These are phyloP conservation scores for Saccharum officinarum DNA, from an alignment of 176 grass and related monocot genomes.

Conservation along the genomic window DNA sequence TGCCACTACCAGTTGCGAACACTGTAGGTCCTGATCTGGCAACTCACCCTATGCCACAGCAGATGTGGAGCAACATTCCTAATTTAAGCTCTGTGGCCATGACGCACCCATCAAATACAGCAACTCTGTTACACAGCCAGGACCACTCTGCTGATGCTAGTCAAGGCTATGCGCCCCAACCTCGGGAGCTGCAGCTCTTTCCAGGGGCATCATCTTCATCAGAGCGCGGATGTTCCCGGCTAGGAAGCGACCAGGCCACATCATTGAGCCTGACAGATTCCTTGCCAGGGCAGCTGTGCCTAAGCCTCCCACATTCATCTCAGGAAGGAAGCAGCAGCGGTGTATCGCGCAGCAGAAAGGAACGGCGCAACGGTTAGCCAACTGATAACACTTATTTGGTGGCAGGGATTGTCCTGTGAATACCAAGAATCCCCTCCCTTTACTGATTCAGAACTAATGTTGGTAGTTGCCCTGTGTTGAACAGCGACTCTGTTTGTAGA, in stretches of 20 bases:
- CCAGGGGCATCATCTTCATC: constrained; percentile 29
- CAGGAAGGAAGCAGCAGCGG: constrained; percentile 38
- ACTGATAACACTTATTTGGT: not conserved
- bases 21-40: constrained; percentile 9
- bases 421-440: constrained; percentile 14
- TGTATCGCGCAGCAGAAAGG: constrained; percentile 9
- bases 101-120: not conserved
- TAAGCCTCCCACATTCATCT: constrained; percentile 44
- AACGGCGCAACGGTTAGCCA: not conserved
- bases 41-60: constrained; percentile 19
- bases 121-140: constrained; percentile 11
- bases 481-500: constrained; percentile 13
- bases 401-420: constrained; percentile 33
- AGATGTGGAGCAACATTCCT: constrained; percentile 25
- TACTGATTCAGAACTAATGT: not conserved
- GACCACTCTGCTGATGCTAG: constrained; percentile 28
- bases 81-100: constrained; percentile 22
- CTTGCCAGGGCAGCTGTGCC: constrained; percentile 51
- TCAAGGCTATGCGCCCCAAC: constrained; percentile 7
- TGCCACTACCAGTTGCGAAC: constrained; percentile 19
- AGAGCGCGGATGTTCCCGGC: not conserved
- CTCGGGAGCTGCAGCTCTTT: constrained; percentile 79
- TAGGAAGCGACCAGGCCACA: constrained; percentile 28
- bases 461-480: not conserved
- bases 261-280: constrained; percentile 38